Evolutionary conservation across 2,329 filamentous ascomycete species (phyloP), one percentile per base, ranked within the genome.

Genomic region (Exserohilum rostratum): DNA sequence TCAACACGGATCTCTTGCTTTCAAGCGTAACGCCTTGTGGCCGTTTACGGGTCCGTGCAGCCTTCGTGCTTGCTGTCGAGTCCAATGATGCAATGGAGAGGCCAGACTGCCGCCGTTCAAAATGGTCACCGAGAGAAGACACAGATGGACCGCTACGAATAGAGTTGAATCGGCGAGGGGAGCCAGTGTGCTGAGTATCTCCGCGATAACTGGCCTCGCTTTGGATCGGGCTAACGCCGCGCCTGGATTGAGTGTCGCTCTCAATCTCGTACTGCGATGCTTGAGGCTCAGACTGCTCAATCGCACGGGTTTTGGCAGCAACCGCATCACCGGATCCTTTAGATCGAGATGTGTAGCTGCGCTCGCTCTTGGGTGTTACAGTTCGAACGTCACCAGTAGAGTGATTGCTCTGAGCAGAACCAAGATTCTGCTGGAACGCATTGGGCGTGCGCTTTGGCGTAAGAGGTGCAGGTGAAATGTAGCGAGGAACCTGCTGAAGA

Each of bases 191-290:
- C 5, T 60, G 53, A 5, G 58, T 50, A 18, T 68, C 70, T 17
- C 72, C 69, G 25, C 62, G 64, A 67, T 92, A 93, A 58, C 93
- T 95, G 10, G 91, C 93, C 13, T 96, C 90, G 66, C 93, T 97
- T 64, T 95, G 93, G 55, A 96, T 93, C 0, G 93, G 93, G 70
- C 93, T 97, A 44, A 96, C 77, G 10, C 87, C 88, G 37, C 90
- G 88, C 37, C 83, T 62, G 3, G 71, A 67, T 34, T 55, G 52
- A 2, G 67, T 69, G 5, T 70, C 60, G 17, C 68, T 68, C 5
- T 66, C 69, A 48, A 74, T 72, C 44, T 75, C 72, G 49, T 70
- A 74, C 43, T 73, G 70, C n/a, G 72, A 73, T 5, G 67, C 63
- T 33, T 71, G 72, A n/a, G 70, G 67, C 37, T 70, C 61, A 9